phyloP scores from a whole-genome alignment of 495 filamentous ascomycete genomes.

The Penicillium arizonense region DNA sequence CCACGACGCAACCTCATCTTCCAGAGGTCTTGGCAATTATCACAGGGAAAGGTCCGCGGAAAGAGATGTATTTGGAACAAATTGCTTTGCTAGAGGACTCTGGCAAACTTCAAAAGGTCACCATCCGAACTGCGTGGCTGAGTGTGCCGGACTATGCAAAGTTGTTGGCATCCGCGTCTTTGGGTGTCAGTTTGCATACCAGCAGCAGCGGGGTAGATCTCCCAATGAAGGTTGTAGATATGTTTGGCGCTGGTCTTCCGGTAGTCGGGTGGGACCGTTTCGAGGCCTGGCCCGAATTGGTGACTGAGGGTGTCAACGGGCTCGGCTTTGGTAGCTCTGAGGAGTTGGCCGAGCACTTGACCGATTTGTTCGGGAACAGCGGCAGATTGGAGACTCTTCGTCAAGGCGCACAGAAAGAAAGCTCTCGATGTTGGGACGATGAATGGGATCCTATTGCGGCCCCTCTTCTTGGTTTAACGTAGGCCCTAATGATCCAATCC shows the following conservation, averaged over 20 bases:
- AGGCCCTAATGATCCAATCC: not conserved
- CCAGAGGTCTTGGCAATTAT: conserved; percentile 81
- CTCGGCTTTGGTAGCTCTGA: conserved; percentile 69
- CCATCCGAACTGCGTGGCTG: conserved; percentile 79
- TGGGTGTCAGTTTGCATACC: conserved; percentile 89
- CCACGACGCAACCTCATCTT: conserved; percentile 30
- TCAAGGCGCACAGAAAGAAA: conserved; percentile 73
- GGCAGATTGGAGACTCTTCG: conserved; percentile 60
- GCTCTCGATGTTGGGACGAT: conserved; percentile 82
- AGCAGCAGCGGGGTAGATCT: conserved; percentile 93
- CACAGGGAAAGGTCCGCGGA: conserved; percentile 88
- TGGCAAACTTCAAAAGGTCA: conserved; percentile 63
- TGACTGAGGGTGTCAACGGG: conserved; percentile 83
- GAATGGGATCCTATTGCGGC: conserved; percentile 86
- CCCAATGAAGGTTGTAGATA: conserved; percentile 99
- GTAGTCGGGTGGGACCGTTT: conserved; percentile 83
- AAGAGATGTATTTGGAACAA: conserved; percentile 65
- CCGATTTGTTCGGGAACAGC: conserved; percentile 57
- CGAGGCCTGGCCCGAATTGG: conserved; percentile 82
- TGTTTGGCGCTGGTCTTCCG: conserved; percentile 92
- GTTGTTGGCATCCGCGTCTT: conserved; percentile 82
- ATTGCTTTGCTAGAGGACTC: conserved; percentile 58
- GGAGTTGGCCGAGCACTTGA: conserved; percentile 58
- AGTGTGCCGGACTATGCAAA: conserved; percentile 78
- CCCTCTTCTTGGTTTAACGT: conserved; percentile 60